Evolutionary conservation across 441 rosid species (phyloP).

Genomic region (Populus hybrid): DNA sequence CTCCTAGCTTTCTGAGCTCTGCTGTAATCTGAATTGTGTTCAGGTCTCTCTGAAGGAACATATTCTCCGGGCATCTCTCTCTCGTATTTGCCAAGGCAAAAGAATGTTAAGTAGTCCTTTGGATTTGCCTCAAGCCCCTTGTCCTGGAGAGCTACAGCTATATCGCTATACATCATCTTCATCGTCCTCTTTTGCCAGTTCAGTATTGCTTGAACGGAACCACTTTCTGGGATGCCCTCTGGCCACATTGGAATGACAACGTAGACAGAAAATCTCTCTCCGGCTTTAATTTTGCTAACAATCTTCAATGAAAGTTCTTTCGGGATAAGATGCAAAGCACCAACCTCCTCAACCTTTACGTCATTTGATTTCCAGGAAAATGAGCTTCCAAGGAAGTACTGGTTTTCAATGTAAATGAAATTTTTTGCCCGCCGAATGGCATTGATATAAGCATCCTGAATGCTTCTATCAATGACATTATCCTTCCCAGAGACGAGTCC

Average conservation of each 20-base stretch:
- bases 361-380: slow-evolving; percentile 40
- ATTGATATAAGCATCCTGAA: slow-evolving; percentile 87
- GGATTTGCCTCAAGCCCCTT: slow-evolving; percentile 65
- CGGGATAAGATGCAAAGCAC: slow-evolving; percentile 75
- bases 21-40: too few relatives aligned
- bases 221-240: slow-evolving; percentile 29
- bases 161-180: slow-evolving; percentile 29
- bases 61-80: slow-evolving; percentile 30
- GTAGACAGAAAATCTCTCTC: slow-evolving; percentile 53
- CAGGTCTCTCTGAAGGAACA: too few relatives aligned
- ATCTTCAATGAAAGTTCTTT: slow-evolving; percentile 83
- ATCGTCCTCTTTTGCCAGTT: slow-evolving; percentile 30
- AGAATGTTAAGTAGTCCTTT: slow-evolving; percentile 70
- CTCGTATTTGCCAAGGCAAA: slow-evolving; percentile 91
- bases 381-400: slow-evolving; percentile 54
- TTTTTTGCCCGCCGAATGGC: slow-evolving; percentile 88
- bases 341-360: slow-evolving; percentile 65
- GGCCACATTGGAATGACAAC: slow-evolving; percentile 36
- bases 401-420: slow-evolving; percentile 85
- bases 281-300: slow-evolving; percentile 69
- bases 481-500: slow-evolving; percentile 90
- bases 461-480: slow-evolving; percentile 78
- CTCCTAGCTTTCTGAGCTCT: too few relatives aligned
- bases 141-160: slow-evolving; percentile 34
- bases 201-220: slow-evolving; percentile 25